Evolutionary conservation across 2,329 filamentous ascomycete species (phyloP), one percentile per base, ranked within the genome.

Genomic region (Colletotrichum aenigma): DNA sequence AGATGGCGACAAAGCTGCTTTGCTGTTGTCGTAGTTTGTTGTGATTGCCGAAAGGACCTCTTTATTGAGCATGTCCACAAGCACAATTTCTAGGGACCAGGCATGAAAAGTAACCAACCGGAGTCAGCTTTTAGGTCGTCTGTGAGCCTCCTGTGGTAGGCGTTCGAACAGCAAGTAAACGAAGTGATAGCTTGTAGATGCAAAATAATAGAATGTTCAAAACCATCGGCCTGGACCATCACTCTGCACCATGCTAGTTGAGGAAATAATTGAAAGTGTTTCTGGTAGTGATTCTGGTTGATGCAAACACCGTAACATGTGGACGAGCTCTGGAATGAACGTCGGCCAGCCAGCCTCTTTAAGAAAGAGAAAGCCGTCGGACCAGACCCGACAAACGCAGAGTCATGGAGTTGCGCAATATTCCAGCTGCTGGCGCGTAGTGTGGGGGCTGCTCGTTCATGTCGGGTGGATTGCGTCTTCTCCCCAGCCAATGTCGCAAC

Each of bases 401-500:
- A 15, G 21, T 28, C 30, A 48, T 21, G 26, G 6, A 48, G 36
- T 24, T 28, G 32, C 34, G 15, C 9, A 16, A n/a, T 48, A 13
- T n/a, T n/a, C 7, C n/a, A 24, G 36, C n/a, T 13, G 62, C 13
- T 34, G 34, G 21, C 12, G 26, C 3, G 43, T 52, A 13, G 64
- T 52, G 64, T 24, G 38, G 64, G 16, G 15, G 16, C 26, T 66
- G 43, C 38, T 18, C 10, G 38, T 43, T 66, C 4, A 36, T 34
- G 36, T 38, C 21, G 48, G 28, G 60, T 1, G 55, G 34, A 75
- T 75, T 48, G 56, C 67, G 62, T 67, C 62, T 75, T 75, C 55
- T 66, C 36, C 72, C 68, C 6, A 18, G 72, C 48, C 62, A 30
- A 75, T 75, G 68, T 75, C 69, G 69, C 36, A 67, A 66, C 55